Conservation (phyloP, 768 basidiomycete genomes). For the Pisolithus albus region DNA sequence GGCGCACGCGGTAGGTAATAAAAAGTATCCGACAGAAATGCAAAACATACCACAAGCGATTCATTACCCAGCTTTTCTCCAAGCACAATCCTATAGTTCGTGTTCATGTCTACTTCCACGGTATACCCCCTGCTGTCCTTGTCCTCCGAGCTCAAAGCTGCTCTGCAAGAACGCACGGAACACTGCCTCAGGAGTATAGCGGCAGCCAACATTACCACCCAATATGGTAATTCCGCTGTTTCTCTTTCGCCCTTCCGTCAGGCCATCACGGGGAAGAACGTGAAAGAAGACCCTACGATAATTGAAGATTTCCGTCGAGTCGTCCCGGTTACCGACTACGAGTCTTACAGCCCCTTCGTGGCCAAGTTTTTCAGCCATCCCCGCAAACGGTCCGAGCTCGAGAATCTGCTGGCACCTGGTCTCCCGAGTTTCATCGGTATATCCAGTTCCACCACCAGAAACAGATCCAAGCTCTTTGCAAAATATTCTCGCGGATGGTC, state of each 20-base stretch:
- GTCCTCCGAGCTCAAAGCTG: background rate
- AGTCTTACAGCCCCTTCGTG: conserved; percentile 2
- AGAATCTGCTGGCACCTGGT: conserved; percentile 3
- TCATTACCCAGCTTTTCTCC: background rate
- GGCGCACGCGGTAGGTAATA: too few relatives aligned
- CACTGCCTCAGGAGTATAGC: background rate
- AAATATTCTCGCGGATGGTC: conserved; percentile 4
- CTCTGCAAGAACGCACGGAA: background rate
- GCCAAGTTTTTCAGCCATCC: background rate
- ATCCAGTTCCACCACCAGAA: conserved; percentile 5
- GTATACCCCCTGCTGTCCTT: background rate
- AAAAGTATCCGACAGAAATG: too few relatives aligned
- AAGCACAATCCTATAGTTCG: background rate
- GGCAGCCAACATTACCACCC: background rate
- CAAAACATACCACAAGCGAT: too few relatives aligned
- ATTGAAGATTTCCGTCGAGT: background rate
- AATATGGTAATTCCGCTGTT: background rate
- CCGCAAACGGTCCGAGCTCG: background rate
- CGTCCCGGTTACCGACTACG: conserved; percentile 5
- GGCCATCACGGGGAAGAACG: too few relatives aligned
- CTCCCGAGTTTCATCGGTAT: background rate
- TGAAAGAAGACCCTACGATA: background rate
- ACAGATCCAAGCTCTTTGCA: conserved; percentile 4
- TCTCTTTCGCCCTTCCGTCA: too few relatives aligned
- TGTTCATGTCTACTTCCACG: background rate